These are phyloP conservation scores for Reutealis trisperma DNA, from an alignment of 345 rosid genomes.

Conservation along the genomic window DNA sequence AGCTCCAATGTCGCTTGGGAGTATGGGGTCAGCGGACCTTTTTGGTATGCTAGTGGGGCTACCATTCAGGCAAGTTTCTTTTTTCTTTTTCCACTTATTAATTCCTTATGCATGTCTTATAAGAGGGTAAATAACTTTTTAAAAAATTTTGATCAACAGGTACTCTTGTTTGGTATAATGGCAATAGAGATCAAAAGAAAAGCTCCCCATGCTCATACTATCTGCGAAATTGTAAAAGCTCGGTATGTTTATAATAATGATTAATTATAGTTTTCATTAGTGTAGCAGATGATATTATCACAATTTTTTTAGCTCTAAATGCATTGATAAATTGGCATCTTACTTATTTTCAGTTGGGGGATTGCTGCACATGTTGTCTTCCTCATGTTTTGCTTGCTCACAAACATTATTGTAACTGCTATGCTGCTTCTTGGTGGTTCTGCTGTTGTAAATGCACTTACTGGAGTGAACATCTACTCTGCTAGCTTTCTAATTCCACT, in stretches of 20 bases:
- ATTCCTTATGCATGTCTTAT: background rate
- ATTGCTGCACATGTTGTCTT: conserved; percentile 79
- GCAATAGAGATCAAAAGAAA: conserved; percentile 96
- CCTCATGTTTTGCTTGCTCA: conserved; percentile 75
- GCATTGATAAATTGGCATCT: background rate
- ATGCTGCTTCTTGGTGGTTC: conserved; percentile 95
- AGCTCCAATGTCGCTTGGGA: conserved; percentile 97
- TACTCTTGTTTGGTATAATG: conserved; percentile 85
- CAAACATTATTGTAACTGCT: conserved; percentile 80
- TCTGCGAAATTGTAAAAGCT: conserved; percentile 91
- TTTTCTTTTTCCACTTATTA: background rate
- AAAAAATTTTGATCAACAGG: conserved; percentile 37
- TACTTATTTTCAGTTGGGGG: conserved; percentile 69
- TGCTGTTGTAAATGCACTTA: conserved; percentile 91
- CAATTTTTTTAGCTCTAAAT: too few species aligned
- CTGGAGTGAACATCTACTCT: conserved; percentile 79
- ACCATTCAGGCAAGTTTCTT: conserved; percentile 69
- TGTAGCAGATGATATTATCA: too few species aligned
- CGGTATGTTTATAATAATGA: conserved; percentile 47
- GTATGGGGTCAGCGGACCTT: conserved; percentile 93
- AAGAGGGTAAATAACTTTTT: too few species aligned
- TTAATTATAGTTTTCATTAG: too few species aligned
- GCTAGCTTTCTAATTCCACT: conserved; percentile 97
- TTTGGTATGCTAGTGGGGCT: conserved; percentile 98
- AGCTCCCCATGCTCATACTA: conserved; percentile 92